phyloP scores from a whole-genome alignment of 805 yeast genomes.

The Starmerella scarabaei region DNA sequence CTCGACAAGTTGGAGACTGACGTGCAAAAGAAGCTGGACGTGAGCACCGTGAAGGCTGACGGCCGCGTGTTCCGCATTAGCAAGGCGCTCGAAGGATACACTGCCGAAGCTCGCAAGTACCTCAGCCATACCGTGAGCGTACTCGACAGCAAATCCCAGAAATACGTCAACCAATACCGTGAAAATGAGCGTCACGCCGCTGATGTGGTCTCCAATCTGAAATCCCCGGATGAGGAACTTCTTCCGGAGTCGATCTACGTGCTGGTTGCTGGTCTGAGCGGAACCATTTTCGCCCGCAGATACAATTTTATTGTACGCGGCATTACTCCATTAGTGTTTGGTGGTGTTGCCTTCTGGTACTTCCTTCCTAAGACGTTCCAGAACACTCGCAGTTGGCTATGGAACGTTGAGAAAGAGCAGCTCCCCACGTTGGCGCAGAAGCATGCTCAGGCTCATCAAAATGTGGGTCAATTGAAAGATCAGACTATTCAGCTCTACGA shows the following conservation, averaged over 20 bases:
- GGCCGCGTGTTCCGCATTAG: conserved; percentile 48
- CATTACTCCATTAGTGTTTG: conserved; percentile 46
- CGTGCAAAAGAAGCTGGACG: conserved; percentile 14
- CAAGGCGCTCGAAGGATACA: conserved; percentile 34
- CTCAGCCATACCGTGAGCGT: conserved; percentile 27
- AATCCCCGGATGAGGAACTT: conserved; percentile 51
- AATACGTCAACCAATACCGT: conserved; percentile 39
- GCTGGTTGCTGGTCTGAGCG: conserved; percentile 54
- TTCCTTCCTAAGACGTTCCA: conserved; percentile 61
- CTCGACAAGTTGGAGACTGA: conserved; percentile 12
- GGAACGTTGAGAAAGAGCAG: conserved; percentile 44
- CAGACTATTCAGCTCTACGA: conserved; percentile 35
- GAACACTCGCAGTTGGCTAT: conserved; percentile 45
- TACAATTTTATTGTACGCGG: conserved; percentile 44
- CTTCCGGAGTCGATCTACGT: conserved; percentile 62
- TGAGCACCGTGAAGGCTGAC: conserved; percentile 31
- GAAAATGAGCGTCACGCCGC: conserved; percentile 51
- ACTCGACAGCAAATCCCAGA: conserved; percentile 34
- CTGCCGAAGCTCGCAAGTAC: conserved; percentile 38
- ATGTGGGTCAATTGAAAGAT: conserved; percentile 35
- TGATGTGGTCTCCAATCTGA: conserved; percentile 49
- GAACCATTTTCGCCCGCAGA: conserved; percentile 60
- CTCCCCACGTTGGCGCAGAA: conserved; percentile 52
- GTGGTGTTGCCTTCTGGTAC: conserved; percentile 45
- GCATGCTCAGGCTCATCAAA: conserved; percentile 40